Percentiles rank a stretch among this genome's conserved stretches.
Conservation (phyloP, 306 rosid genomes). For the Sicyos edulis region DNA sequence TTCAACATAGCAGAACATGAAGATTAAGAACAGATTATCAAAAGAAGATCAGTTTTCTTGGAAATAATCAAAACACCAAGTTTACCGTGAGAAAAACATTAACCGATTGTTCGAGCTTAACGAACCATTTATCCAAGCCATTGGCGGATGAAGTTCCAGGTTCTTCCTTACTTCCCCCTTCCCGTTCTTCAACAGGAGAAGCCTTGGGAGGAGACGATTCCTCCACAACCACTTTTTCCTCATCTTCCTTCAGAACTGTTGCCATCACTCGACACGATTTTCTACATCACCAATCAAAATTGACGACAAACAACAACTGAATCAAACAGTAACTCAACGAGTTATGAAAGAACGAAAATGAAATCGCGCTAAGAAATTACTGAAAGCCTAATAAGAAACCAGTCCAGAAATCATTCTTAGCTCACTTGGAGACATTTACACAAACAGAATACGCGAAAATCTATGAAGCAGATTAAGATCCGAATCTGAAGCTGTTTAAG, state of each 20-base stretch:
- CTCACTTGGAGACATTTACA: background rate
- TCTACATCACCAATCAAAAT: conserved; percentile 27
- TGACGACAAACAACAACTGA: background rate
- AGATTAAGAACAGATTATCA: background rate
- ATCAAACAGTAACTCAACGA: background rate
- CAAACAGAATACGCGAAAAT: background rate
- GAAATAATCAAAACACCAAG: background rate
- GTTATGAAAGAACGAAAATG: background rate
- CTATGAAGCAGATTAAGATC: background rate
- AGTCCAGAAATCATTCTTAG: background rate
- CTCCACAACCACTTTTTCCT: conserved; percentile 49
- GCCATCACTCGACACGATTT: conserved; percentile 39
- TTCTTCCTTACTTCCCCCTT: conserved; percentile 19
- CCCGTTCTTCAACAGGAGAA: conserved; percentile 31
- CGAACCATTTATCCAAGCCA: conserved; percentile 45
- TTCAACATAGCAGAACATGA: background rate
- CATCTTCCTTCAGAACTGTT: conserved; percentile 54
- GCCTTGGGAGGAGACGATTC: conserved; percentile 50
- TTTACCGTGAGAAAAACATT: conserved; percentile 82
- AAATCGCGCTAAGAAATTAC: background rate
- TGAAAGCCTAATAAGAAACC: background rate
- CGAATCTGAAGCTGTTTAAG: background rate
- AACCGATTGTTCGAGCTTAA: conserved; percentile 68
- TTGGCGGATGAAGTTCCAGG: conserved; percentile 32
- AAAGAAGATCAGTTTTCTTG: background rate